Evolutionary conservation across 2,329 filamentous ascomycete species (phyloP), one percentile per base, ranked within the genome.

Genomic region (Coniochaeta sp.): DNA sequence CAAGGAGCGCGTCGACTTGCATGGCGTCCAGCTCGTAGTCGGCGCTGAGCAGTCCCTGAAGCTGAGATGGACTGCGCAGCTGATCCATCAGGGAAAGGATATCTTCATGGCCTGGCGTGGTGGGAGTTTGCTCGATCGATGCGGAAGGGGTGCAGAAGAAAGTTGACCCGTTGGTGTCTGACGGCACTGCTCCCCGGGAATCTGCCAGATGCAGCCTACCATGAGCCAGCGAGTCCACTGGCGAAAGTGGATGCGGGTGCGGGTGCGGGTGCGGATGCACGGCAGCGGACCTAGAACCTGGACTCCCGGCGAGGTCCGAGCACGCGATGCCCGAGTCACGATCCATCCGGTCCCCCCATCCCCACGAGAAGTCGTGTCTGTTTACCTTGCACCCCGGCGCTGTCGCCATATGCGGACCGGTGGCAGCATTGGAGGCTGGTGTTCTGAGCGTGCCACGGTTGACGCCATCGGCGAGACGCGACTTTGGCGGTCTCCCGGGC

Each of bases 401-500:
- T n/a, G n/a, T n/a, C n/a, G n/a, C n/a, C n/a, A n/a, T n/a, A n/a
- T n/a, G n/a, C n/a, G n/a, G n/a, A n/a, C n/a, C n/a, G n/a, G n/a
- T n/a, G n/a, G n/a, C n/a, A n/a, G n/a, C n/a, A n/a, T n/a, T n/a
- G n/a, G n/a, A n/a, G n/a, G n/a, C 57, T 24, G 47, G 34, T 34
- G 14, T 24, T 34, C 9, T 44, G 7, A 47, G 36, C 40, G 44
- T 55, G 61, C 24, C n/a, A n/a, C n/a, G n/a, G n/a, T n/a, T 32
- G 30, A 54, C 40, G 34, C 55, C 55, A 47, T 44, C 34, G 57
- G 34, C 36, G 32, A 57, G 55, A 54, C 58, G 57, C 56, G 44
- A 19, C 61, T 65, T 66, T 32, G 42, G 65, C 42, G 63, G 62
- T 61, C 63, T 63, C 56, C 65, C 63, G 17, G 65, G 63, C 17